Conservation (phyloP, 495 filamentous ascomycete genomes). For the Aspergillus conjunctus region DNA sequence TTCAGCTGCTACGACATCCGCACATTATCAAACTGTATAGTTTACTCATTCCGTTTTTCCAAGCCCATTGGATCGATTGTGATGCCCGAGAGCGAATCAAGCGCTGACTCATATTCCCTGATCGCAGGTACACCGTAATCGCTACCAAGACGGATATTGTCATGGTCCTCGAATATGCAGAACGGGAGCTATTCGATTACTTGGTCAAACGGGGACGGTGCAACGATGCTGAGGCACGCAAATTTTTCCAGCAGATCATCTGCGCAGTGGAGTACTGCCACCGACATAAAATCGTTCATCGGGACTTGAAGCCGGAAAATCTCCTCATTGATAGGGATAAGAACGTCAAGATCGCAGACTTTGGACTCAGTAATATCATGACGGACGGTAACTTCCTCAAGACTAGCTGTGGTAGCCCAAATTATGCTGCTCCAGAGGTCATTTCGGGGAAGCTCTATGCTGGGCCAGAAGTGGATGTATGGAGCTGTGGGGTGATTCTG, state of each 20-base stretch:
- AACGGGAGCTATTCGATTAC: slow-evolving; percentile 96
- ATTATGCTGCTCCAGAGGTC: slow-evolving; percentile 97
- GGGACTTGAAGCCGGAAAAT: slow-evolving; percentile 97
- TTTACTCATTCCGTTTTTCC: background rate
- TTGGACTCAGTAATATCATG: slow-evolving; percentile 99
- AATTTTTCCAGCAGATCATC: slow-evolving; percentile 99
- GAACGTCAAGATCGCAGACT: slow-evolving; percentile 99
- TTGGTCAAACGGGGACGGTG: slow-evolving; percentile 90
- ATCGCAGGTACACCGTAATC: slow-evolving; percentile 84
- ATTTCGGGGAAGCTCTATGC: slow-evolving; percentile 98
- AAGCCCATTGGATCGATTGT: background rate
- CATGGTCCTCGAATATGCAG: slow-evolving; percentile 98
- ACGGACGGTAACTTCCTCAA: slow-evolving; percentile 98
- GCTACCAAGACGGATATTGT: slow-evolving; percentile 92
- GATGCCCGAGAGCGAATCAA: slow-evolving; percentile 8
- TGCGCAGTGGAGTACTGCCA: slow-evolving; percentile 99
- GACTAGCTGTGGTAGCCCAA: slow-evolving; percentile 96
- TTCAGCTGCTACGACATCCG: slow-evolving; percentile 91
- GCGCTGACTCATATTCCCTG: slow-evolving; percentile 20
- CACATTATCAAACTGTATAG: slow-evolving; percentile 98
- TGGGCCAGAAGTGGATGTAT: slow-evolving; percentile 96
- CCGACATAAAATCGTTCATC: slow-evolving; percentile 96
- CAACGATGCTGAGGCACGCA: slow-evolving; percentile 83
- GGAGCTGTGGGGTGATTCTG: slow-evolving; percentile 98
- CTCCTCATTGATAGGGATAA: slow-evolving; percentile 88